These are phyloP conservation scores for Chalciporus piperatus DNA, from an alignment of 768 basidiomycete species.

Conservation along the genomic window DNA sequence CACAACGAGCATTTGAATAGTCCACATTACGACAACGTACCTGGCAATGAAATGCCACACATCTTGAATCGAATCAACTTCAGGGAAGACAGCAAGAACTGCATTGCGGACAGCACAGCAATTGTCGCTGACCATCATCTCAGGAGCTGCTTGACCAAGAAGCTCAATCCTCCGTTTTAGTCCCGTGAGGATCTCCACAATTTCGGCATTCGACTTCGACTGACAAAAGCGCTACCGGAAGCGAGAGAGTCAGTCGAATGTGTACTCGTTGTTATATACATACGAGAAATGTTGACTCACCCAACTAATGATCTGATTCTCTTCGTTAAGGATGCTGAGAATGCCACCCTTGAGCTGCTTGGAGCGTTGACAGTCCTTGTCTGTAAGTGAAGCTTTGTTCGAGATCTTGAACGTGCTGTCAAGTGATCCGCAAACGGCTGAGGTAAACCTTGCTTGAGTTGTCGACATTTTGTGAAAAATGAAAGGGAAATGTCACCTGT, in stretches of 20 bases:
- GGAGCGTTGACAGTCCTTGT: not conserved
- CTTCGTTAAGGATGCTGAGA: slow-evolving; percentile 14
- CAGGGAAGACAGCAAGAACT: slow-evolving; percentile 2
- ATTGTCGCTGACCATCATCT: slow-evolving; percentile 19
- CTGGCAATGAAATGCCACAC: slow-evolving; percentile 21
- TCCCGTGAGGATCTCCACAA: slow-evolving; percentile 12
- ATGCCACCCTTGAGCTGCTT: slow-evolving; percentile 11
- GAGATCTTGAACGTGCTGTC: slow-evolving; percentile 18
- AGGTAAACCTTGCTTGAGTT: no score
- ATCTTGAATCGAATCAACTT: slow-evolving; percentile 3
- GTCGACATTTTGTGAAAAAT: no score
- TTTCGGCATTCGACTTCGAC: slow-evolving; percentile 9
- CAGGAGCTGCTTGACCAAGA: slow-evolving; percentile 4
- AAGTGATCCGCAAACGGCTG: slow-evolving; percentile 6
- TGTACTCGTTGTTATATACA: no score
- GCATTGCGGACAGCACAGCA: slow-evolving; percentile 18
- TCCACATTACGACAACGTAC: no score
- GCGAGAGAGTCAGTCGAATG: no score
- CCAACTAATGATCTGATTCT: slow-evolving; percentile 13
- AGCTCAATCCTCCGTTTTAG: slow-evolving; percentile 5
- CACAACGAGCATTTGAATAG: no score
- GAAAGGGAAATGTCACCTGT: not conserved
- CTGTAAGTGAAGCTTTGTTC: slow-evolving; percentile 9
- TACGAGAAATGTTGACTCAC: slow-evolving; percentile 1
- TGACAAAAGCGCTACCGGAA: slow-evolving; percentile 12